phyloP scores from a whole-genome alignment of 2,329 filamentous ascomycete genomes.

The Aspergillus phoenicis region DNA sequence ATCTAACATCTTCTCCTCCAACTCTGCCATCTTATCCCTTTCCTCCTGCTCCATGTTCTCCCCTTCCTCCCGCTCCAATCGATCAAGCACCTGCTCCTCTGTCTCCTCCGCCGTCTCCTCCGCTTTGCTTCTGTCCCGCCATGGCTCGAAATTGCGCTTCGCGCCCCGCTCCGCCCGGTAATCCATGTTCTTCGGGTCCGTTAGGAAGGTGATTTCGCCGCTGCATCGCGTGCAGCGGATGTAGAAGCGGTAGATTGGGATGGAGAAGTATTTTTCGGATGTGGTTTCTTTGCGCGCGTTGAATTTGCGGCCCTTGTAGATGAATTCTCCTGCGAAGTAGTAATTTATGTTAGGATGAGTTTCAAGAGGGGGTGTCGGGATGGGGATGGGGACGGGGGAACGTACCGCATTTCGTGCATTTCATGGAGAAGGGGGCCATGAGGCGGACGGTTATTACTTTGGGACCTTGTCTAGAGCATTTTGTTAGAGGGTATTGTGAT shows the following conservation, averaged over 20 bases:
- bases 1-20: constrained; percentile 91
- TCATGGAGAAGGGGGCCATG: constrained; percentile 86
- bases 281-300: constrained; percentile 93
- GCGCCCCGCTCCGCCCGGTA: constrained; percentile 81
- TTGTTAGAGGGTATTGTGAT: neutral
- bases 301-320: constrained; percentile 93
- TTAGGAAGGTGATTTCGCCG: constrained; percentile 87
- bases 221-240: constrained; percentile 86
- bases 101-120: constrained; percentile 67
- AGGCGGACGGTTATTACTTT: constrained; percentile 84
- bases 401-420: constrained; percentile 57
- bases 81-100: constrained; percentile 81
- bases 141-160: constrained; percentile 90
- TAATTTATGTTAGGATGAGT: no score
- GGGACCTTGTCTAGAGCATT: constrained; percentile 68
- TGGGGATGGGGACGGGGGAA: neutral
- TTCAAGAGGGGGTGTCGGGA: no score
- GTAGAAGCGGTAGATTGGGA: constrained; percentile 87
- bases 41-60: constrained; percentile 68
- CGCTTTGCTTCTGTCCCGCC: constrained; percentile 64
- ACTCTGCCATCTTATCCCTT: constrained; percentile 88
- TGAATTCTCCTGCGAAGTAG: constrained; percentile 65
- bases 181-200: constrained; percentile 93
- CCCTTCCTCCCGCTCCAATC: constrained; percentile 74
- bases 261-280: constrained; percentile 84